Conservation (phyloP, 805 yeast genomes). For the Wickerhamiella spandovensis region DNA sequence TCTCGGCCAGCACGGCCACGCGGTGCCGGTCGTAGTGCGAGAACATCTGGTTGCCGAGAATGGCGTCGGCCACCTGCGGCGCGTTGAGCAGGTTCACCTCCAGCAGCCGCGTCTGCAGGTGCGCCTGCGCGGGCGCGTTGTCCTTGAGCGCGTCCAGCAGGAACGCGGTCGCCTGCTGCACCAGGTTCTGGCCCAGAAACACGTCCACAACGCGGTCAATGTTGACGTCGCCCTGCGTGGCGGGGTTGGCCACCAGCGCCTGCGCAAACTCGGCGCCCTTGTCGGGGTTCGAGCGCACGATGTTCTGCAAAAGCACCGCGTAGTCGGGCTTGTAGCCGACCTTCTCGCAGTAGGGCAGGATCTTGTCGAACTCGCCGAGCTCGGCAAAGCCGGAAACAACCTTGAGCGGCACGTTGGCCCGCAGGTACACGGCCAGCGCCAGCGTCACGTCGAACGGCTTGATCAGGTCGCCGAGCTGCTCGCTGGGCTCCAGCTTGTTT, state of each 20-base stretch:
- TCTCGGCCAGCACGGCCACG: constrained; percentile 84
- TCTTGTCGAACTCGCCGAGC: constrained; percentile 91
- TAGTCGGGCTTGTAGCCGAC: constrained; percentile 83
- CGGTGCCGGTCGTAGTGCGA: constrained; percentile 90
- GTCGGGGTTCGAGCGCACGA: constrained; percentile 90
- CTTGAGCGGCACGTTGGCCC: constrained; percentile 71
- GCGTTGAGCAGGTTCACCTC: constrained; percentile 91
- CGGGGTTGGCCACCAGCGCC: constrained; percentile 53
- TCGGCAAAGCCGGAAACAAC: constrained; percentile 89
- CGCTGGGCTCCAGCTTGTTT: constrained; percentile 88
- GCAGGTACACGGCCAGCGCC: constrained; percentile 81
- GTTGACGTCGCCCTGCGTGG: constrained; percentile 41
- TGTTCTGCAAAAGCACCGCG: constrained; percentile 75
- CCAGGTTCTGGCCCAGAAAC: constrained; percentile 82
- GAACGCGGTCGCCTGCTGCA: constrained; percentile 97
- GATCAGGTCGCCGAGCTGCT: constrained; percentile 92
- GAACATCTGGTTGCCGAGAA: constrained; percentile 89
- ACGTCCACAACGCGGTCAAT: constrained; percentile 84
- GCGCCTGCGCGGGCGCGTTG: constrained; percentile 89
- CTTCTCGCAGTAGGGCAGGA: constrained; percentile 84
- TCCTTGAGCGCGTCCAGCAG: constrained; percentile 87
- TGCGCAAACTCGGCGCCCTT: constrained; percentile 96
- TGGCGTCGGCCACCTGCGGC: constrained; percentile 99
- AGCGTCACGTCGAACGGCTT: constrained; percentile 74
- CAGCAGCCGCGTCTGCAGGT: constrained; percentile 83